Base-by-base conservation (phyloP, 2,329 filamentous ascomycete species). In the Apiospora phragmitis region DNA sequence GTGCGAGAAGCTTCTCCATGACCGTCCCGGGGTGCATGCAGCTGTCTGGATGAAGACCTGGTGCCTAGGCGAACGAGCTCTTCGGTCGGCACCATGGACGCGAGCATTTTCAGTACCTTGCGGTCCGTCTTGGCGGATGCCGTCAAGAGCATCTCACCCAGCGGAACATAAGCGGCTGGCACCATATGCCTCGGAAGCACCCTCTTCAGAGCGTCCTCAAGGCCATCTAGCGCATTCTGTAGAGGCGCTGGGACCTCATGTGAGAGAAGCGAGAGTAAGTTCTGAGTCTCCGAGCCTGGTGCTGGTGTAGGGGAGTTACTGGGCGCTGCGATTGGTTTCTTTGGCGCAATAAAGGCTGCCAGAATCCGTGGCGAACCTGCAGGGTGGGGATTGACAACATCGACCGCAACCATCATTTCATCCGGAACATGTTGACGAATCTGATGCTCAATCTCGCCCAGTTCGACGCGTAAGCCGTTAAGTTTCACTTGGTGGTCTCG, bases 401-500 rank as follows among this genome's bases (percentile, higher is more conserved):
- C 70, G 24, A 71, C 70, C 51, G 70, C 41, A 7, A 67, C 65
- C 65, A 70, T 41, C 45, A 51, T 71, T 9, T 41, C 38, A 18
- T 62, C 70, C 7, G 68, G 45, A 1, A 70, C 65, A 12, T 55
- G 18, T 35, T 35, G 65, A 4, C 67, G 49, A 12, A 72, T 38
- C 12, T 69, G 65, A 11, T 70, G 62, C 43, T 82, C 86, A 67
- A 83, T 83, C 75, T 83, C 84, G 21, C 80, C 83, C 69, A 84
- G 77, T 77, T 83, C 87, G 71, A 85, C 79, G 71, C 85, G 74
- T 68, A 81, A 85, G 65, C 88, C 88, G 43, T 83, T 81, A 14
- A 88, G 76, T 74, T 88, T 88, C 47, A 87, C 80, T 74, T 87
- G 85, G 1, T 81, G 81, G 74, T 87, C 85, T 69, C 83, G 84